Conservation (phyloP, 805 yeast species). For the Kockiozyma suomiensis region DNA sequence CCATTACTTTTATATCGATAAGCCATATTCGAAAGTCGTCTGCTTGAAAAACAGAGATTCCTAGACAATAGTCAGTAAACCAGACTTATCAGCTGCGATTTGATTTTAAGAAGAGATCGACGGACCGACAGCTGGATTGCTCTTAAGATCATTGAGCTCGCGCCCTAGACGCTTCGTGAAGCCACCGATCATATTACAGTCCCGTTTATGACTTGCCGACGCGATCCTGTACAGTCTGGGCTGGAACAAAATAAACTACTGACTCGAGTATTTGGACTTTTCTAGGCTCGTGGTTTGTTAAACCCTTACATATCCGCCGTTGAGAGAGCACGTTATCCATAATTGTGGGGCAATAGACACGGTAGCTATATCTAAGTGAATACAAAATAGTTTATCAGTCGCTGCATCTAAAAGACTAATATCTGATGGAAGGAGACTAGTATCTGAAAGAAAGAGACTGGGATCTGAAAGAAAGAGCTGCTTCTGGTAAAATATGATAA, state of each 20-base stretch:
- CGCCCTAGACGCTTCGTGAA: slow-evolving; percentile 32
- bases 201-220: no score
- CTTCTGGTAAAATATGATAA: no score
- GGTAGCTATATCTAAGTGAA: background rate
- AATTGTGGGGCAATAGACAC: no score
- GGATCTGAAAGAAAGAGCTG: no score
- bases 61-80: slow-evolving; percentile 15
- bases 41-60: slow-evolving; percentile 41
- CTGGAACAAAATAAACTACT: no score
- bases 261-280: background rate
- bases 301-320: background rate
- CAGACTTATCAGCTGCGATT: background rate
- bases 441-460: no score
- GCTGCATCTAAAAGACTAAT: no score
- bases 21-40: slow-evolving; percentile 44
- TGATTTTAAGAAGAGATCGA: background rate
- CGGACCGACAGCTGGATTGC: slow-evolving; percentile 32
- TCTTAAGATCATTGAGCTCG: slow-evolving; percentile 32
- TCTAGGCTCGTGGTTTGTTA: background rate
- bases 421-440: no score
- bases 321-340: no score
- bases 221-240: no score
- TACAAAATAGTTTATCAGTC: no score
- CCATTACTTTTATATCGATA: slow-evolving; percentile 46
- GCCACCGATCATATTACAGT: slow-evolving; percentile 1